Evolutionary conservation across 1,284 basidiomycete species (phyloP), one percentile per base, ranked within the genome.

Genomic region (Porogramme epimiltina): DNA sequence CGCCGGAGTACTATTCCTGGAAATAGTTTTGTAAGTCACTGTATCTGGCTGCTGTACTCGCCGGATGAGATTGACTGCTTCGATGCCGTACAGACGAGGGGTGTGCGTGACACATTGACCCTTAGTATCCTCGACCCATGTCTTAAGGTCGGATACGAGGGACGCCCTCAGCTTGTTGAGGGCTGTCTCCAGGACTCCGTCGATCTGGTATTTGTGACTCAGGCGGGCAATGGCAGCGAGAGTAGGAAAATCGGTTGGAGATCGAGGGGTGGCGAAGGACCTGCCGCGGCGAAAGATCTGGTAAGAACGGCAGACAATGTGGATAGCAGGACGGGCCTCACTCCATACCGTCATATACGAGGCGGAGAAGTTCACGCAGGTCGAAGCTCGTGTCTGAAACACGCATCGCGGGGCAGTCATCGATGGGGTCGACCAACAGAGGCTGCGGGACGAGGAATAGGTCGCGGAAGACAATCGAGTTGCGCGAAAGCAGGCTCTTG

Each of bases 131-230:
- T n/a, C n/a, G n/a, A n/a, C n/a, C n/a, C n/a, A n/a, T n/a, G n/a
- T n/a, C n/a, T n/a, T n/a, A n/a, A n/a, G n/a, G n/a, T n/a, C 19
- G 42, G 40, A 50, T 4, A 44, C 13, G 36, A 31, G 28, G 9
- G 28, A 15, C 9, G 15, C 8, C 28, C 15, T 15, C 9, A 8
- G 6, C 34, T 10, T 37, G 3, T 19, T 18, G 2, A 46, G 42
- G 3, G 38, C 31, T 4, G 39, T 43, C 4, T 22, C 43, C 19
- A 51, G 44, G 18, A 51, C 15, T 22, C 18, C 22, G 4, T 25
- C 38, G 10, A 49, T 8, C 8, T 55, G n/a, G 25, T 55, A 55
- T 24, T 51, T 55, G 41, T 55, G 45, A 9, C 39, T 45, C 19
- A 54, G 31, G 11, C 48, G 48, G 1, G 40, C 34, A 20, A 47